Evolutionary conservation across 371 early-diverging fungal species (phyloP).

Genomic region (Mucor ambiguus): DNA sequence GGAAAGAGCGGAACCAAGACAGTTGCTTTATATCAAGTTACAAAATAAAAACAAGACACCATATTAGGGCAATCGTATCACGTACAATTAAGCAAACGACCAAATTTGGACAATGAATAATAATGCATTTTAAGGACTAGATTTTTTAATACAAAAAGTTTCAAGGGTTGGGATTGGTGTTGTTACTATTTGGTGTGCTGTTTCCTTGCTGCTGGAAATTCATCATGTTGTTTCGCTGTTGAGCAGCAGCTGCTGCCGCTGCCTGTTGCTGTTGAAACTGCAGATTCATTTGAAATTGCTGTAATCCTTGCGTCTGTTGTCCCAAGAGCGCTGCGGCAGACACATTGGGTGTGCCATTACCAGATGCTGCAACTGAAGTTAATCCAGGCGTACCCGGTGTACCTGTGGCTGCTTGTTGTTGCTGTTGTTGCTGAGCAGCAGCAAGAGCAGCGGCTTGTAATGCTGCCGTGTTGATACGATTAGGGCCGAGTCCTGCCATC

Average conservation of each 20-base stretch:
- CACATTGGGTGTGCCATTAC: background rate
- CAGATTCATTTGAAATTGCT: conserved; percentile 41
- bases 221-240: conserved; percentile 31
- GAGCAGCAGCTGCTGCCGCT: conserved; percentile 26
- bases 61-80: background rate
- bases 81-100: background rate
- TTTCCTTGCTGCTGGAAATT: conserved; percentile 20
- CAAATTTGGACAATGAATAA: conserved; percentile 1
- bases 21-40: background rate
- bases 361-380: conserved; percentile 8
- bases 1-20: background rate
- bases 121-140: background rate
- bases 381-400: conserved; percentile 15
- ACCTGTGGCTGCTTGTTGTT: conserved; percentile 8
- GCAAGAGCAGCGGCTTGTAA: conserved; percentile 16
- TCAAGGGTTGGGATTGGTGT: conserved; percentile 18
- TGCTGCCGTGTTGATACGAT: conserved; percentile 23
- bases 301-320: conserved; percentile 12
- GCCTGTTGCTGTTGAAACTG: conserved; percentile 38
- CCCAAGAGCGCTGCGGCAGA: background rate
- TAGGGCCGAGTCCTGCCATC: conserved; percentile 15
- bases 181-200: conserved; percentile 11
- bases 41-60: conserved; percentile 12
- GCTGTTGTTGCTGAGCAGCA: background rate
- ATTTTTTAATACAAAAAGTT: background rate